Evolutionary conservation across 371 early-diverging fungal genomes (phyloP), one percentile per base, ranked within the genome.

Genomic region (Mortierella sp.): DNA sequence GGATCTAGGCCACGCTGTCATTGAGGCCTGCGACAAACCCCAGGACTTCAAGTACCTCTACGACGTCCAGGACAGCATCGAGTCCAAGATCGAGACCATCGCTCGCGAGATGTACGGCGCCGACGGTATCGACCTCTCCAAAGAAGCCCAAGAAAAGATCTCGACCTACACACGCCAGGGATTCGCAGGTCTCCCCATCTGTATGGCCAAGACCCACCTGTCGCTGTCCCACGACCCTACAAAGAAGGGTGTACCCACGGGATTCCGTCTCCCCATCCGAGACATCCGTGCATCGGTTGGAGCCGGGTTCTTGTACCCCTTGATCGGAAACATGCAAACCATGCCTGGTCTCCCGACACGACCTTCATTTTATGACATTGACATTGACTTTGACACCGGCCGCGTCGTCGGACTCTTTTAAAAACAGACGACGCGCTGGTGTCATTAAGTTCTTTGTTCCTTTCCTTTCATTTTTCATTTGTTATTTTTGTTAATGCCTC

Each of bases 191-290:
- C 88, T 98, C 80, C 98, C 98, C 2, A 96, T 99, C 72, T 99
- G 99, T 89, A 98, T 99, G 99, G 98, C 99, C 77, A 99, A 99
- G 93, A 99, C 99, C 10, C 98, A 98, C 85, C 92, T 96, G 83
- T 94, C 94, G 70, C 92, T 99, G 79, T 96, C 97, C 56, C 97
- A 97, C 74, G 96, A 98, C 82, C 96, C 98, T 11, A 93, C 92
- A 48, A 90, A 96, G 71, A 99, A 99, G 92, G 95, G 96, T 76
- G 98, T 96, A 0, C 99, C 99, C 8, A 94, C 94, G 44, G 98
- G 96, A 88, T 99, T 99, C 86, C 93, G 92, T 70, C 94, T 98
- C 43, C 98, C 98, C 14, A 95, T 99, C 75, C 94, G 98, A 51
- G 99, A 99, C 83, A 95, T 99, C 71, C 94, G 98, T 55, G 96